Conservation (phyloP, 129 eudicot genomes). For the Lactuca sativa region DNA sequence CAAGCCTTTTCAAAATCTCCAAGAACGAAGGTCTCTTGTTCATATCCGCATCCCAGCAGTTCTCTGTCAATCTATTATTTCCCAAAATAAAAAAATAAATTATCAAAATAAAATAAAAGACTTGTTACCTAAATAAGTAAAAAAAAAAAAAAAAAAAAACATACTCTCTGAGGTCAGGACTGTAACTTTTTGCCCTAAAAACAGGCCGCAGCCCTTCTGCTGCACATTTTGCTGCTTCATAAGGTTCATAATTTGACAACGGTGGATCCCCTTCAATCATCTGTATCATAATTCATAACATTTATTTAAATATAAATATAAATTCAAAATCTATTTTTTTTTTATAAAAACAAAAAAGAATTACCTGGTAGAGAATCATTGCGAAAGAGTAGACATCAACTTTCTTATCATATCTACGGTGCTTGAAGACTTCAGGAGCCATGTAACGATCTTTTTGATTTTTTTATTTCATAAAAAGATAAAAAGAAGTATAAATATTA, state of each 20-base stretch:
- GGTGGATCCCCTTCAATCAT: slow-evolving; percentile 99
- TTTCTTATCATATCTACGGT: slow-evolving; percentile 92
- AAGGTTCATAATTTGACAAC: slow-evolving; percentile 70
- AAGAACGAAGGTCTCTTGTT: slow-evolving; percentile 81
- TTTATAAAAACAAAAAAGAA: slow-evolving; percentile 13
- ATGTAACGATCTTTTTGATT: slow-evolving; percentile 76
- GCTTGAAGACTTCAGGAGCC: slow-evolving; percentile 99
- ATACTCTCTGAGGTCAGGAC: slow-evolving; percentile 75
- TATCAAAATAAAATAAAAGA: too few relatives aligned
- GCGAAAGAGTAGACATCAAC: slow-evolving; percentile 97
- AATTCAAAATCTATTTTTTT: slow-evolving; percentile 1
- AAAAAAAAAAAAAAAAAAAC: slow-evolving; percentile 10
- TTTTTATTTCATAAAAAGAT: slow-evolving; percentile 20
- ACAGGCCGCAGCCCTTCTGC: slow-evolving; percentile 87
- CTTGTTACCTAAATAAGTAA: background rate
- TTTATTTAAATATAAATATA: slow-evolving; percentile 1
- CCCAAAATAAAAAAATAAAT: background rate
- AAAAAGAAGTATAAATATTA: background rate
- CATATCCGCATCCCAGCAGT: slow-evolving; percentile 88
- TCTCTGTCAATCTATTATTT: slow-evolving; percentile 53
- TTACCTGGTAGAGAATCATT: slow-evolving; percentile 95
- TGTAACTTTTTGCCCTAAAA: slow-evolving; percentile 63
- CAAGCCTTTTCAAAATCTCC: slow-evolving; percentile 82
- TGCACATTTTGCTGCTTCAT: slow-evolving; percentile 90
- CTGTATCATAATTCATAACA: slow-evolving; percentile 37